A percentile compares a stretch with the other conserved stretches of the same genome.
Conservation (phyloP, 2,329 filamentous ascomycete genomes). For the Esteya vermicola region DNA sequence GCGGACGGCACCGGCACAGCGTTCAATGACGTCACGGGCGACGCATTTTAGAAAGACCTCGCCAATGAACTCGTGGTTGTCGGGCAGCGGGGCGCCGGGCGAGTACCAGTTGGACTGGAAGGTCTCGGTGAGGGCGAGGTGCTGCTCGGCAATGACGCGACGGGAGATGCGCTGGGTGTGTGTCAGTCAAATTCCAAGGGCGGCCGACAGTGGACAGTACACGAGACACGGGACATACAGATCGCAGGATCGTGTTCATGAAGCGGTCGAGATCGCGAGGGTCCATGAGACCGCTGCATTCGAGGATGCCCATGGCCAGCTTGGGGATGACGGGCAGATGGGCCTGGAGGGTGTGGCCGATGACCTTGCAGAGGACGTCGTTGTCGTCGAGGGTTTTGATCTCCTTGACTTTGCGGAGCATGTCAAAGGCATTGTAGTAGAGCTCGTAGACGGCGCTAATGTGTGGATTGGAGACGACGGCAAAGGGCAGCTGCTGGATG, state of each 20-base stretch:
- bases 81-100: constrained; percentile 57
- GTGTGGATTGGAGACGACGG: constrained; percentile 89
- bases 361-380: constrained; percentile 67
- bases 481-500: constrained; percentile 92
- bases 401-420: constrained; percentile 69
- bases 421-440: constrained; percentile 94
- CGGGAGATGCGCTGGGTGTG: constrained; percentile 66
- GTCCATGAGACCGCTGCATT: constrained; percentile 73
- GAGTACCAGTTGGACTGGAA: constrained; percentile 87
- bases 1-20: constrained; percentile 63
- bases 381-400: constrained; percentile 82
- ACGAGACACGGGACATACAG: too few relatives aligned
- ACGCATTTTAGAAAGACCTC: constrained; percentile 92
- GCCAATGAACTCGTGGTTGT: constrained; percentile 69
- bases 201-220: too few relatives aligned
- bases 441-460: constrained; percentile 92
- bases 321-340: constrained; percentile 91
- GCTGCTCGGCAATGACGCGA: constrained; percentile 93
- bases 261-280: constrained; percentile 76
- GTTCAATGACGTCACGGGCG: constrained; percentile 74
- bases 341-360: constrained; percentile 67
- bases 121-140: constrained; percentile 86
- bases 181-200: background rate
- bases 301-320: constrained; percentile 83
- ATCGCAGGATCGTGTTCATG: constrained; percentile 86